Conservation (phyloP, 2,329 filamentous ascomycete genomes). For the Colletotrichum eremochloae region DNA sequence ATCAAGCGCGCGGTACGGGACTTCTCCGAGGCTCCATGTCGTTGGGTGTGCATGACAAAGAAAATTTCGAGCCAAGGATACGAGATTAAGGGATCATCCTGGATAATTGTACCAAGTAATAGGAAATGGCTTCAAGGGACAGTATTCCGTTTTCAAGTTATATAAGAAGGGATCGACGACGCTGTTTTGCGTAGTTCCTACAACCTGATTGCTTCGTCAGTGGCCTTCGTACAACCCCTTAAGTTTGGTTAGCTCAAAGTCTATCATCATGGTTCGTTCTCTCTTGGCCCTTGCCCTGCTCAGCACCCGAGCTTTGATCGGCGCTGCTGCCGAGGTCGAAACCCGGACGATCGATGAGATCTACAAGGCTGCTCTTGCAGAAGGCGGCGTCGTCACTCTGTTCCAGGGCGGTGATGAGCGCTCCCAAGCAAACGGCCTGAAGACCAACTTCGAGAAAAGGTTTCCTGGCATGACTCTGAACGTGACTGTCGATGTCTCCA, state of each 20-base stretch:
- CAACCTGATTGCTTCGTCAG: background rate
- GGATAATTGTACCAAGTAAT: background rate
- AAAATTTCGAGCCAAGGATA: background rate
- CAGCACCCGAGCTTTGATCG: slow-evolving; percentile 27
- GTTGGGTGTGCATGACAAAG: background rate
- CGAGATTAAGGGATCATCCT: background rate
- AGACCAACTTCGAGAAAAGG: slow-evolving; percentile 57
- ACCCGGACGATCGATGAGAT: slow-evolving; percentile 64
- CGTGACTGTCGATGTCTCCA: slow-evolving; percentile 67
- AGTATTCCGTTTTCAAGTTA: background rate
- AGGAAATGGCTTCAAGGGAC: background rate
- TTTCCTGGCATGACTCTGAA: slow-evolving; percentile 67
- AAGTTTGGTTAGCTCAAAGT: background rate
- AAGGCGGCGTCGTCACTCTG: slow-evolving; percentile 59
- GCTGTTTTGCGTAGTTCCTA: no score
- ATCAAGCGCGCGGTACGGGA: slow-evolving; percentile 36
- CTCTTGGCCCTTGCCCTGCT: slow-evolving; percentile 33
- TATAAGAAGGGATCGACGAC: background rate
- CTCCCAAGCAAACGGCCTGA: slow-evolving; percentile 55
- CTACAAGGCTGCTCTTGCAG: slow-evolving; percentile 61
- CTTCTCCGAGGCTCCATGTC: background rate
- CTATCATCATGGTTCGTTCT: slow-evolving; percentile 28
- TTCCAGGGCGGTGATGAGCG: slow-evolving; percentile 65
- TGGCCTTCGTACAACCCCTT: background rate
- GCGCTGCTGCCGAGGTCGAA: slow-evolving; percentile 50